Conservation (phyloP, 306 rosid species). For the Cajanus cajan region DNA sequence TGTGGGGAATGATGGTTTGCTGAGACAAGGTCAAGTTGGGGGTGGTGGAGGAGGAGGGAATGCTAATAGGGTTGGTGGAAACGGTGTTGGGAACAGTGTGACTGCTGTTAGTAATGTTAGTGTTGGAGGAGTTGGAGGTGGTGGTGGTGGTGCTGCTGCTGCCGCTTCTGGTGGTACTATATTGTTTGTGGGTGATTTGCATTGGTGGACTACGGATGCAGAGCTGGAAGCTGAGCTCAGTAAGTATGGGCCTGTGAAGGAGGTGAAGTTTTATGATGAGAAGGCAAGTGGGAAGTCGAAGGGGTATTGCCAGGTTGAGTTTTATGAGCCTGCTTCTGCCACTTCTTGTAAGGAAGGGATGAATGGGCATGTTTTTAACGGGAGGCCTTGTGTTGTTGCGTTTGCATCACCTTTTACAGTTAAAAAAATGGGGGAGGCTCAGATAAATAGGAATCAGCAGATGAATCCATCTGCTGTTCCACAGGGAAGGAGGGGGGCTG, state of each 20-base stretch:
- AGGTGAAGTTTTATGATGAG: conserved; percentile 94
- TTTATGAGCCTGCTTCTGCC: conserved; percentile 67
- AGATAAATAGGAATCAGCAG: conserved; percentile 76
- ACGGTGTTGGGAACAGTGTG: conserved; percentile 47
- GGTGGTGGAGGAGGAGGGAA: conserved; percentile 34
- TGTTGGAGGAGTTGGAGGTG: conserved; percentile 24
- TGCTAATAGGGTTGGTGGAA: conserved; percentile 45
- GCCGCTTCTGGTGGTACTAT: conserved; percentile 31
- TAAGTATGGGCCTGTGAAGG: conserved; percentile 87
- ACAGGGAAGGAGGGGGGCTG: conserved; percentile 68
- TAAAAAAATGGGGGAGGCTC: conserved; percentile 98
- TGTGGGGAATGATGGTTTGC: conserved; percentile 55
- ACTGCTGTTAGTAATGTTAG: conserved; percentile 29
- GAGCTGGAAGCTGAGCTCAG: conserved; percentile 82
- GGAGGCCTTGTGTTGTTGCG: conserved; percentile 90
- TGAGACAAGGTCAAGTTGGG: conserved; percentile 55
- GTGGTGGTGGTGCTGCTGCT: conserved; percentile 20
- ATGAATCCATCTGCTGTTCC: conserved; percentile 42
- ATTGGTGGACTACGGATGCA: conserved; percentile 99
- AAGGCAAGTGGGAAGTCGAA: conserved; percentile 97
- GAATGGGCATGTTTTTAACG: conserved; percentile 83
- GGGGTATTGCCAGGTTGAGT: conserved; percentile 97
- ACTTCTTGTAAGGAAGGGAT: conserved; percentile 87
- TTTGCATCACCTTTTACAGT: conserved; percentile 76
- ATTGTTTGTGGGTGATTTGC: conserved; percentile 94